phyloP scores from a whole-genome alignment of 2,329 filamentous ascomycete species.

The Hypoxylon sp. region DNA sequence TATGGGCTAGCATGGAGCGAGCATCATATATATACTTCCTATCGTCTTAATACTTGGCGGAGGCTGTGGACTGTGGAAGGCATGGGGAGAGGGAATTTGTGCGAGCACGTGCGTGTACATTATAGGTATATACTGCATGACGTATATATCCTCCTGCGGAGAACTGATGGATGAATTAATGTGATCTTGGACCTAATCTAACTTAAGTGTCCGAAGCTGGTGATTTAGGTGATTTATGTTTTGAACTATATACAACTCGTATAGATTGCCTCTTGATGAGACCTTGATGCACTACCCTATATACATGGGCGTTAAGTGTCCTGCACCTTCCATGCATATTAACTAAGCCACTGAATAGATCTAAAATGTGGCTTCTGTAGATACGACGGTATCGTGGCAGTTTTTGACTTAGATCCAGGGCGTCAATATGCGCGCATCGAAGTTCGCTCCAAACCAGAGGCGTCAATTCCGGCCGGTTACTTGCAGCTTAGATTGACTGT shows the following conservation, averaged over 20 bases:
- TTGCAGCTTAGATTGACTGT: not conserved
- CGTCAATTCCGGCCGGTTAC: not conserved
- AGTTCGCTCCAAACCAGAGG: not conserved
- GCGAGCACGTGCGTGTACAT: conserved; percentile 22
- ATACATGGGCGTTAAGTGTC: not conserved
- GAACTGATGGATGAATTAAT: conserved; percentile 27
- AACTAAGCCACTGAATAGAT: not conserved
- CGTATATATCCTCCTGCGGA: conserved; percentile 5
- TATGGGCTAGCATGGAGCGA: conserved; percentile 39
- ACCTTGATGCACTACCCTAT: not conserved
- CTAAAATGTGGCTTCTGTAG: not conserved
- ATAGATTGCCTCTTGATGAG: not conserved
- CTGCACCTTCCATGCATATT: not conserved
- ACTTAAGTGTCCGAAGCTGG: not conserved
- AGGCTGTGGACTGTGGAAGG: conserved; percentile 8
- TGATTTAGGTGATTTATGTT: not conserved
- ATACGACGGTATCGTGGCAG: not conserved
- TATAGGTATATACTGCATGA: conserved; percentile 18
- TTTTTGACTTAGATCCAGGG: not conserved
- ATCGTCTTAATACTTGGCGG: conserved; percentile 9
- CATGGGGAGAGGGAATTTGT: conserved; percentile 4
- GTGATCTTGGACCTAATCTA: not conserved
- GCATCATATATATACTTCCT: conserved; percentile 30
- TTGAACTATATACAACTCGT: not conserved
- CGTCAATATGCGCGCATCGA: not conserved